Base-by-base conservation (phyloP, 2,329 filamentous ascomycete genomes). In the Sphaerulina populicola region DNA sequence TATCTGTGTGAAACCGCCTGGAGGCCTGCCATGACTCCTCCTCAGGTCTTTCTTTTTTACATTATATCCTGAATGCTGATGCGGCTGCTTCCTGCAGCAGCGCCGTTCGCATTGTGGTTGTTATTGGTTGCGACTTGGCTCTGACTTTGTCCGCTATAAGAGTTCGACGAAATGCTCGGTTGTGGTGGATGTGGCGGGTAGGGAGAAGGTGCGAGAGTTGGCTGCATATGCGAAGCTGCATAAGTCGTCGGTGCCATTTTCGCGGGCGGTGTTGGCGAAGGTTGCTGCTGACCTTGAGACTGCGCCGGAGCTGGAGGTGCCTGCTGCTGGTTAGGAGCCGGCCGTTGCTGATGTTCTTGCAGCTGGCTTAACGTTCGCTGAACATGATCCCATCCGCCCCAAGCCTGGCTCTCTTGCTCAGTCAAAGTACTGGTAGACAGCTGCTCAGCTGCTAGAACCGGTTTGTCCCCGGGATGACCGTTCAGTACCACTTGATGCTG, bases 381-480 rank as follows among this genome's bases (percentile, higher is more conserved):
- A 11, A 94, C 73, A 55, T 79, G 78, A 18, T 81, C 79, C 90
- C 90, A 96, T 2, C 86, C 87, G 46, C 82, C 81, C 87, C 88
- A 94, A 42, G 86, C 83, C 47, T 76, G 73, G 40, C 54, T 54
- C 47, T 66, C 64, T 21, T 59, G 61, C 40, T 65, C 58, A 0
- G 57, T 55, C 27, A 61, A 36, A 12, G 57, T 57, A 40, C 56
- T 57, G 8, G 55, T 57, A 3, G 59, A 59, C 6, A 61, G 48
- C 44, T 60, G 56, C 41, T 61, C 58, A 15, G 51, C 57, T 43
- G 48, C 54, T 33, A 56, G 40, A 4, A 49, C 47, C 8, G 51
- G 56, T 23, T 51, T 53, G 36, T 59, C 56, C 9, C 46, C 45
- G 23, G 55, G 38, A 37, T 53, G 44, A 10, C 55, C 55, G 36